Evolutionary conservation across 2,329 filamentous ascomycete genomes (phyloP), one percentile per base, ranked within the genome.

Genomic region (Paraphoma chrysanthemicola): DNA sequence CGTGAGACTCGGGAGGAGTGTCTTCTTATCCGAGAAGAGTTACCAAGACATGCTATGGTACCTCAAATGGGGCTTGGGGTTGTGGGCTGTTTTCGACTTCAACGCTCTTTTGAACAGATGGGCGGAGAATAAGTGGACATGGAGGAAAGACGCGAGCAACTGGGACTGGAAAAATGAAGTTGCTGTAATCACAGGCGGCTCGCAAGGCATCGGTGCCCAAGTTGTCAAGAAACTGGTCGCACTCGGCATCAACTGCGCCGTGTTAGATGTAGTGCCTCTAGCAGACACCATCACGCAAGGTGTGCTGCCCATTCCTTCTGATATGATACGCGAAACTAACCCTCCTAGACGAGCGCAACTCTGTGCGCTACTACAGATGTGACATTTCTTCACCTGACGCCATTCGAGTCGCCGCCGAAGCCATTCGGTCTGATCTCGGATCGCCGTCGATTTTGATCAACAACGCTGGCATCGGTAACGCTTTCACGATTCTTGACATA

Each of bases 81-180:
- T 69, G 16, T 66, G 59, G 50, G 56, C 73, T 11, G 18, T 70
- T 17, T 38, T 59, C 12, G 68, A 74, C 41, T 41, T 64, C 28
- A 76, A 77, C 48, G 61, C 62, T 6, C 17, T 60, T 9, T 57
- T 76, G 12, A 75, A 69, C 53, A 57, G 58, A 17, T 72, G 68
- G 68, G 74, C 75, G 6, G 65, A 70, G 48, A 75, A 80, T 64
- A 75, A 77, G 56, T 81, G 78, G 76, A 57, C 70, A 7, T 71
- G 77, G 59, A 68, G 52, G 16, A 62, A 66, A 41, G 69, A 73
- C 47, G 67, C 64, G 47, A 64, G 52, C 29, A 44, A 42, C 2
- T 76, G 75, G 74, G 46, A 69, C 12, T 76, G 70, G 72, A 53
- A 61, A 28, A 55, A 60, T 4, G 73, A 78, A 48, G 46, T 77